Evolutionary conservation across 2,329 filamentous ascomycete genomes (phyloP), one percentile per base, ranked within the genome.

Genomic region (Daldinia sp.): DNA sequence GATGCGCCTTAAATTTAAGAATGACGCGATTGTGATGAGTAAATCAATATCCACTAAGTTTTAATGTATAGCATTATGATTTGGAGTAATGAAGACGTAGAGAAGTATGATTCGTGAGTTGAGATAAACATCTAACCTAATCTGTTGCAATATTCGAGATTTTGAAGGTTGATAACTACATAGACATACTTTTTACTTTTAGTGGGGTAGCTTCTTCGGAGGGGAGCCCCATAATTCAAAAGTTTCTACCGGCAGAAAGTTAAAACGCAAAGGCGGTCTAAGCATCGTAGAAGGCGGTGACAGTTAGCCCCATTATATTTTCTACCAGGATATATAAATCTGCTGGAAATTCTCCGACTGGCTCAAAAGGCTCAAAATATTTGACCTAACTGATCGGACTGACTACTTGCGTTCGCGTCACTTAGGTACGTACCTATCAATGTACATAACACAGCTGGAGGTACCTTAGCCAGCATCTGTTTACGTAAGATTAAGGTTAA

Each of bases 191-290:
- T 44, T 18, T 57, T 33, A 7, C 30, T 46, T 44, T 18, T 57
- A 54, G 57, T 63, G 63, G 48, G 62, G 59, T 60, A 35, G 55
- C 46, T 35, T 18, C 3, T 33, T 48, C 44, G 20, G 23, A 15
- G 18, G 53, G 56, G 48, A 44, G 15, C 28, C 50, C 54, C 23
- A 41, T 28, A 61, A 57, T 53, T 57, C 9, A 10, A 13, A 46
- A 20, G 23, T 58, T 48, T 73, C 56, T 71, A 63, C 54, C 56
- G 71, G 67, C 69, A 70, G 60, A 72, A 73, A 66, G 13, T n/a
- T 56, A 4, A 13, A 46, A n/a, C 30, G 2, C 6, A 9, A 54
- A 37, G 46, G 68, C 65, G 66, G 66, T 71, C 20, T 56, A 57
- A 4, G 2, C 20, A 53, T 63, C 20, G 9, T 33, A 50, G 60